These are phyloP conservation scores for Talaromyces wortmannii DNA, from an alignment of 495 filamentous ascomycete genomes.

Conservation along the genomic window DNA sequence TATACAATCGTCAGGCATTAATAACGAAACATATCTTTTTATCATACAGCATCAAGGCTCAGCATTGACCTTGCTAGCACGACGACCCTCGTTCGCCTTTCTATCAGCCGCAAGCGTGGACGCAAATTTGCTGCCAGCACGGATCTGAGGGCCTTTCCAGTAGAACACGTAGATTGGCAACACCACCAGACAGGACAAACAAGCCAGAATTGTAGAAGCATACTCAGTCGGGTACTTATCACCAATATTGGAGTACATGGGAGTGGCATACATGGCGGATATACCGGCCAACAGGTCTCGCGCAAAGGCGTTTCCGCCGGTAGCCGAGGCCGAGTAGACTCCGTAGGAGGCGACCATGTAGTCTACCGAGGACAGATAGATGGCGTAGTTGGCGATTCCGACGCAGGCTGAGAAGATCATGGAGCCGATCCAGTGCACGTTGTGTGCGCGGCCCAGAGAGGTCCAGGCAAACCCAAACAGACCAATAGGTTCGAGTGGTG, in stretches of 20 bases:
- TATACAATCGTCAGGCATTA: too few species aligned
- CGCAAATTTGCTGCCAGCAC: constrained; percentile 32
- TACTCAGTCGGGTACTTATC: constrained; percentile 17
- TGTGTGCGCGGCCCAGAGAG: constrained; percentile 8
- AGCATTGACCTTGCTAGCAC: not conserved
- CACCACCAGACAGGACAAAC: constrained; percentile 24
- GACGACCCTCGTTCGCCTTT: not conserved
- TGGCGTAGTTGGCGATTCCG: constrained; percentile 62
- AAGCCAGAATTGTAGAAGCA: constrained; percentile 26
- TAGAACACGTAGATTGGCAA: constrained; percentile 37
- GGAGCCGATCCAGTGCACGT: constrained; percentile 44
- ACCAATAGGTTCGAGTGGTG: constrained; percentile 59
- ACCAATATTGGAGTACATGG: constrained; percentile 14
- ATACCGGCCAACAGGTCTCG: constrained; percentile 41
- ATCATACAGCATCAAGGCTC: too few species aligned
- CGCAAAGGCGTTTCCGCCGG: constrained; percentile 58
- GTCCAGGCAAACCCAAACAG: constrained; percentile 67
- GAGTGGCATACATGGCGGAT: constrained; percentile 37
- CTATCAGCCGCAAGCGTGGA: constrained; percentile 12
- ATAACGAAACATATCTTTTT: too few species aligned
- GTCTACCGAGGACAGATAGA: constrained; percentile 78
- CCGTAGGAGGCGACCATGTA: constrained; percentile 80
- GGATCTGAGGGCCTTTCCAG: constrained; percentile 28
- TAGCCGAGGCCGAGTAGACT: constrained; percentile 71
- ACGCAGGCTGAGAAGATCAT: constrained; percentile 53